These are phyloP conservation scores for Zygnema cylindricum DNA, from an alignment of 139 green algal genomes.

Conservation along the genomic window DNA sequence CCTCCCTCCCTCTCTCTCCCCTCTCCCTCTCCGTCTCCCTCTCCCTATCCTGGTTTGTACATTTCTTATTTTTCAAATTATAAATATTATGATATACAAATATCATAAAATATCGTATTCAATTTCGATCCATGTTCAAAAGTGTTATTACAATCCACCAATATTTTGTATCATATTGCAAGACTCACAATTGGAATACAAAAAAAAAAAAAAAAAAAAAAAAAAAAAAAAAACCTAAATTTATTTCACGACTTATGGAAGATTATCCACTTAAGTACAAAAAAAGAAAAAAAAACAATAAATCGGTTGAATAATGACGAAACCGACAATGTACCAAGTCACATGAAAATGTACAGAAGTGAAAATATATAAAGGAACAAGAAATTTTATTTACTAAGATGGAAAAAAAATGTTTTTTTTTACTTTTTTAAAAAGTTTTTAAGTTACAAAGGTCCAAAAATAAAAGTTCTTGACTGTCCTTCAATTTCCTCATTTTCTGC, in stretches of 20 bases:
- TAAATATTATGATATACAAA: background rate
- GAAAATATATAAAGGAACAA: background rate
- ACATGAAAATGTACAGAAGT: background rate
- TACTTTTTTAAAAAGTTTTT: no score
- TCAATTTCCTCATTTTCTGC: no score
- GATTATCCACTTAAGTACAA: background rate
- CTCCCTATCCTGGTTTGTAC: background rate
- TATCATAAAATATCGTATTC: no score
- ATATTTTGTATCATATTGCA: no score
- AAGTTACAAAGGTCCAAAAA: no score
- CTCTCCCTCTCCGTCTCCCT: no score
- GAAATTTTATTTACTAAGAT: background rate
- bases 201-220: background rate
- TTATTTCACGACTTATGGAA: background rate
- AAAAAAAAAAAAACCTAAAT: background rate
- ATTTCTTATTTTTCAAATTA: background rate
- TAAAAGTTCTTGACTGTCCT: no score
- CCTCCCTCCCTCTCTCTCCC: no score
- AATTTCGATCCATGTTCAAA: no score
- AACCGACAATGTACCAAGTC: background rate
- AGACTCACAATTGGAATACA: background rate
- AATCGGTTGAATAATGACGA: background rate
- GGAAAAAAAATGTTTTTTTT: background rate
- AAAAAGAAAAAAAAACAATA: background rate
- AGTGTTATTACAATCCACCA: no score